Evolutionary conservation across 441 rosid species (phyloP), one percentile per base, ranked within the genome.

Genomic region (Jatropha podagrica): DNA sequence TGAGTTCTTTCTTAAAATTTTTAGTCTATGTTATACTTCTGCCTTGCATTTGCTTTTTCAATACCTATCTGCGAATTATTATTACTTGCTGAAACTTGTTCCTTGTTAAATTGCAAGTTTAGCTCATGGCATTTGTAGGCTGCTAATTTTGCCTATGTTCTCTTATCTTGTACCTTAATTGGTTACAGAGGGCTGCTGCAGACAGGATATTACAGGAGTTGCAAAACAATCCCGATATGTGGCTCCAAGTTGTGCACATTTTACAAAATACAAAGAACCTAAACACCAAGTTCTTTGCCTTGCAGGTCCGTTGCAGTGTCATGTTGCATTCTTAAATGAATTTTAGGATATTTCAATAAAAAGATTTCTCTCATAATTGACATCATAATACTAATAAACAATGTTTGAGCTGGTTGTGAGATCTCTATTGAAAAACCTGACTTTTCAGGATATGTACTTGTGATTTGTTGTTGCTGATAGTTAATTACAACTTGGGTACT

Each of bases 241-340:
- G 99, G 99, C 98, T 95, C 48, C 99, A 97, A 83, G 99, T 97
- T 69, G 99, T 93, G 77, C 99, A 92, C 78, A 87, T 95, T 77
- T 85, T 97, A 49, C 99, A 93, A 81, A 87, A 83, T 56, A 88
- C 99, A 5, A 89, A 90, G 85, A 93, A 88, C 81, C 81, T 95
- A 62, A 93, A 97, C 79, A 95, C 99, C 81, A 97, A 97, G 83
- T 97, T 97, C 82, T 95, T 92, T 76, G 98, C 99, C 74, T 86
- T 97, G 78, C 99, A 94, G 98, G 99, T 93, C 41, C 75, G 88
- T 78, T 69, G n/a, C 60, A 26, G 18, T 76, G 38, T 72, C 18
- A 38, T 65, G 20, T 27, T 65, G 0, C 18, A 40, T 20, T 76
- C 5, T 18, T 6, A 51, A 20, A 42, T 46, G 44, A 27, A 20